A percentile compares a stretch with the other conserved stretches of the same genome.
phyloP scores from a whole-genome alignment of 495 filamentous ascomycete genomes.

The Clohesyomyces aquaticus region DNA sequence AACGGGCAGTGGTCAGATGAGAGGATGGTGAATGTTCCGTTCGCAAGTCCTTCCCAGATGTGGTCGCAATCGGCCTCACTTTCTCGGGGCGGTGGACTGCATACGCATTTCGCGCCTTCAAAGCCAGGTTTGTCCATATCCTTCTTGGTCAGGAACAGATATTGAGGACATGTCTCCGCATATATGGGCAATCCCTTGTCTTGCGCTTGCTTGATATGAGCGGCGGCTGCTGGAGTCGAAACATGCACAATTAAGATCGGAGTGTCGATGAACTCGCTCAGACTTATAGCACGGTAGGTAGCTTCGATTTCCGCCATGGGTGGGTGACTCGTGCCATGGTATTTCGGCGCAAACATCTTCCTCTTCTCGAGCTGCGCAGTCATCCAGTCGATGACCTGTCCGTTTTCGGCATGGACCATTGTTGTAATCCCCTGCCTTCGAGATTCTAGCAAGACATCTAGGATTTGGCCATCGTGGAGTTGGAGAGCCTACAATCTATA shows the following conservation, averaged over 20 bases:
- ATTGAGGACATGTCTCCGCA: slow-evolving; percentile 69
- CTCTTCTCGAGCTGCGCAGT: slow-evolving; percentile 44
- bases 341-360: slow-evolving; percentile 55
- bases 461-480: slow-evolving; percentile 59
- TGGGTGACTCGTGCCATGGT: slow-evolving; percentile 58
- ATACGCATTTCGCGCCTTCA: slow-evolving; percentile 51
- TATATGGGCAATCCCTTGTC: slow-evolving; percentile 60
- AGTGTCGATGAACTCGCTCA: slow-evolving; percentile 58
- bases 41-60: slow-evolving; percentile 46
- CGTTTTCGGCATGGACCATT: slow-evolving; percentile 67
- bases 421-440: slow-evolving; percentile 56
- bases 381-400: slow-evolving; percentile 52
- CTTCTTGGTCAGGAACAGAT: slow-evolving; percentile 62
- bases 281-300: slow-evolving; percentile 60
- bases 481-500: too few species aligned
- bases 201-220: slow-evolving; percentile 61
- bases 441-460: slow-evolving; percentile 58
- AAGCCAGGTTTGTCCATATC: slow-evolving; percentile 56
- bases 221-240: slow-evolving; percentile 55
- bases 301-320: slow-evolving; percentile 62
- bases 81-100: slow-evolving; percentile 46
- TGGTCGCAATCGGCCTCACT: slow-evolving; percentile 42
- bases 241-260: slow-evolving; percentile 65
- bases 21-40: slow-evolving; percentile 57
- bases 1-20: slow-evolving; percentile 63